A percentile compares a stretch with the other conserved stretches of the same genome.
Evolutionary conservation across 1,284 basidiomycete genomes (phyloP).

Genomic region (Stygiomarasmius scandens): DNA sequence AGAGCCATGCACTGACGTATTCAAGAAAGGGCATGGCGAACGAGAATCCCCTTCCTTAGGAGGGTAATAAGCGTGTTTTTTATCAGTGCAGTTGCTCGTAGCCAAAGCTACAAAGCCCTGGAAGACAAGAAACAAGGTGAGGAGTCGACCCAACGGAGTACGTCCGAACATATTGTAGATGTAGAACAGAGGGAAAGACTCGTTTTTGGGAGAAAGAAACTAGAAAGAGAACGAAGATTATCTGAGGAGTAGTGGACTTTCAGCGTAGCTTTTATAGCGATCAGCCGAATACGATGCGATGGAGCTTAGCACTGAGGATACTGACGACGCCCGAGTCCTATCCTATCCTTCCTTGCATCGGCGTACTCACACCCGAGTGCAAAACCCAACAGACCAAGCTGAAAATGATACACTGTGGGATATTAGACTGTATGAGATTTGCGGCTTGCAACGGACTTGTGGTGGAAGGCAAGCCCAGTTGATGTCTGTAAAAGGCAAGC

Average conservation of each 20-base stretch:
- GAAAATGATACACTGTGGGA: too few relatives aligned
- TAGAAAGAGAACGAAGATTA: background rate
- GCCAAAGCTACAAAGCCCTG: background rate
- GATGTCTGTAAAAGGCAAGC: background rate
- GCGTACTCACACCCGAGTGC: too few relatives aligned
- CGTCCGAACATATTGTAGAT: background rate
- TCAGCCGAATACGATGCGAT: too few relatives aligned
- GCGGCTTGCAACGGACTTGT: background rate
- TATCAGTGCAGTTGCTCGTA: background rate
- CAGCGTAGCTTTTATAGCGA: too few relatives aligned
- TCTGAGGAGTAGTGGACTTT: too few relatives aligned
- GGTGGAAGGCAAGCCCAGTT: background rate
- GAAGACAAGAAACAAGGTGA: background rate
- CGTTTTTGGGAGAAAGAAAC: background rate
- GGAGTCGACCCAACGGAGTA: background rate
- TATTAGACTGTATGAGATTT: too few relatives aligned
- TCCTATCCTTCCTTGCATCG: too few relatives aligned
- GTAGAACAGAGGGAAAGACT: background rate
- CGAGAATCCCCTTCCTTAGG: conserved; percentile 12
- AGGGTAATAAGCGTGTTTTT: background rate
- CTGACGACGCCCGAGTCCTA: too few relatives aligned
- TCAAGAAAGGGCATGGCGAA: conserved; percentile 24
- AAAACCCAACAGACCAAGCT: too few relatives aligned
- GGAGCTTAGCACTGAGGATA: too few relatives aligned
- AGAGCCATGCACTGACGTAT: conserved; percentile 17